phyloP scores from a whole-genome alignment of 2,329 filamentous ascomycete species.

The Lomentospora prolificans region DNA sequence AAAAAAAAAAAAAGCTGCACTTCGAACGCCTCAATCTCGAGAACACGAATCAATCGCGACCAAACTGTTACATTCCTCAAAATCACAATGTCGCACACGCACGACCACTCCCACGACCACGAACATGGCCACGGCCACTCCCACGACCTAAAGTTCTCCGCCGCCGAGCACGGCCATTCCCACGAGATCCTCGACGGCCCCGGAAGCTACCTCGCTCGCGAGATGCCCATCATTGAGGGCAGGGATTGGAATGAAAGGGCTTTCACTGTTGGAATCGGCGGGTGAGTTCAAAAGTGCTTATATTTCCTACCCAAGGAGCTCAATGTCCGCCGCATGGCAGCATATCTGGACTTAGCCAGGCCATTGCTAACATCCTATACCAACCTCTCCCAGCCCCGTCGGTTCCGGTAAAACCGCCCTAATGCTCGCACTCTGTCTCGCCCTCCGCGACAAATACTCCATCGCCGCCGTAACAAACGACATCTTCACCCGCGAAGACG shows the following conservation, averaged over 20 bases:
- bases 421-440: conserved; percentile 86
- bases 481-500: conserved; percentile 97
- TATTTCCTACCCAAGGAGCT: too few relatives aligned
- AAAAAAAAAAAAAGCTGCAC: too few relatives aligned
- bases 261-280: conserved; percentile 96
- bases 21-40: too few relatives aligned
- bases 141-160: conserved; percentile 39
- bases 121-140: conserved; percentile 53
- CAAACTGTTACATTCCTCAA: neutral
- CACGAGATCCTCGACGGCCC: conserved; percentile 94
- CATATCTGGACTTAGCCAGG: too few relatives aligned
- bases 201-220: conserved; percentile 77
- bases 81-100: conserved; percentile 20
- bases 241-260: conserved; percentile 80
- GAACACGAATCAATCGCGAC: neutral
- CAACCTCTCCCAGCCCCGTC: conserved; percentile 68
- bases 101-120: conserved; percentile 40
- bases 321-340: too few relatives aligned
- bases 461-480: conserved; percentile 97
- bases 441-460: conserved; percentile 69
- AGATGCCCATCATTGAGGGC: conserved; percentile 88
- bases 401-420: conserved; percentile 95
- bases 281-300: conserved; percentile 43
- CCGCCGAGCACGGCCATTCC: conserved; percentile 78
- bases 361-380: too few relatives aligned